Conservation (phyloP, 1,139 yeast species). For the Kodamaea ohmeri region DNA sequence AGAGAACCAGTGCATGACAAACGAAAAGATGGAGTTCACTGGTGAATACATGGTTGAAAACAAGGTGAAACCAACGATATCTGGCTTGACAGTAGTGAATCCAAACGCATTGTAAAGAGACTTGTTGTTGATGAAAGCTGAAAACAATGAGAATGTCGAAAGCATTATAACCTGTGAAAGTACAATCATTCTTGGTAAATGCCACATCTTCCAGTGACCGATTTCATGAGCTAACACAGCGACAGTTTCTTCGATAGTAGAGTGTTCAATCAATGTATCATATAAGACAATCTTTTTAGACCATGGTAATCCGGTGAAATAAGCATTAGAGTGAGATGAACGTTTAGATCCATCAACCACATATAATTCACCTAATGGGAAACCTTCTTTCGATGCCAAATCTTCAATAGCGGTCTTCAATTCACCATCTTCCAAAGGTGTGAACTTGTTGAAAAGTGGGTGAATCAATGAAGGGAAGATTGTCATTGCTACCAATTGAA, state of each 20-base stretch:
- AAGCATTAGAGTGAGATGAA: conserved; percentile 94
- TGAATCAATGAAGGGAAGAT: conserved; percentile 79
- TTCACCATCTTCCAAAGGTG: conserved; percentile 89
- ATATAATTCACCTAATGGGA: conserved; percentile 81
- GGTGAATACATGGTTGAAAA: conserved; percentile 78
- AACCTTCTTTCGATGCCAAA: conserved; percentile 69
- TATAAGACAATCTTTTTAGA: conserved; percentile 89
- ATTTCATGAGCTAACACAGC: conserved; percentile 97
- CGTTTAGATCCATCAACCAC: conserved; percentile 95
- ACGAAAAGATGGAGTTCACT: conserved; percentile 64
- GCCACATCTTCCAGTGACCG: conserved; percentile 94
- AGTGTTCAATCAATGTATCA: conserved; percentile 84
- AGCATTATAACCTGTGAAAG: conserved; percentile 65
- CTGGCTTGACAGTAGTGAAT: conserved; percentile 61
- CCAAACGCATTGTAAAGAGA: conserved; percentile 82
- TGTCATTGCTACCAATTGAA: conserved; percentile 72
- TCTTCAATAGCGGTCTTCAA: conserved; percentile 77
- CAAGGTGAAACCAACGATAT: conserved; percentile 74
- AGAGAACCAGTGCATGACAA: conserved; percentile 64
- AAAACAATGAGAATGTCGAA: conserved; percentile 65
- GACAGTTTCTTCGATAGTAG: conserved; percentile 75
- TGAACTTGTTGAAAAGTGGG: conserved; percentile 87
- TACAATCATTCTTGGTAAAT: conserved; percentile 68
- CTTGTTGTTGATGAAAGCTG: conserved; percentile 73
- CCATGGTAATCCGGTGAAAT: conserved; percentile 95